Conservation (phyloP, 495 filamentous ascomycete genomes). For the Hypoxylon cercidicola region DNA sequence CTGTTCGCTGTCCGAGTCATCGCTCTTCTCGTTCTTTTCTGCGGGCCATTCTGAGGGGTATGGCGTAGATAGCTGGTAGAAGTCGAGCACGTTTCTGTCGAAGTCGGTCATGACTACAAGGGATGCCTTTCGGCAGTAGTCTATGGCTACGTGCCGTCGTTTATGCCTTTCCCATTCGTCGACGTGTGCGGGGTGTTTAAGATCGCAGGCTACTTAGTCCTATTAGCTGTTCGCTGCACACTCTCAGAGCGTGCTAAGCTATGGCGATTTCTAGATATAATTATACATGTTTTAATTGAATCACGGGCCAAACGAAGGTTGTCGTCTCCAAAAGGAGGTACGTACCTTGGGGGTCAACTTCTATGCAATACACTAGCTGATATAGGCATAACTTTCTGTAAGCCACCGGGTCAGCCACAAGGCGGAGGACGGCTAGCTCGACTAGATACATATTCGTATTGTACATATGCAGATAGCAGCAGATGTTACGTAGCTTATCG, state of each 20-base stretch:
- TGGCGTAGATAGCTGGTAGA: conserved; percentile 85
- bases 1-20: conserved; percentile 71
- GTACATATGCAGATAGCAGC: conserved; percentile 2
- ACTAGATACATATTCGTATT: not conserved
- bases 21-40: conserved; percentile 75
- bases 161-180: conserved; percentile 26
- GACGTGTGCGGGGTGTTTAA: not conserved
- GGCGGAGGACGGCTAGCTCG: not conserved
- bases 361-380: conserved; percentile 7
- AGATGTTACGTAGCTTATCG: conserved; percentile 29
- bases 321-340: not conserved
- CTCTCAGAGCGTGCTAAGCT: conserved; percentile 12
- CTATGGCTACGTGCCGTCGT: conserved; percentile 20
- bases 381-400: conserved; percentile 2
- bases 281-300: not conserved
- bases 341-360: conserved; percentile 2
- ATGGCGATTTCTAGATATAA: not conserved
- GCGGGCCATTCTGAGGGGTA: conserved; percentile 89
- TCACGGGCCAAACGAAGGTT: not conserved
- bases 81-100: conserved; percentile 80
- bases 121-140: conserved; percentile 23
- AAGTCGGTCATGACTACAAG: conserved; percentile 62
- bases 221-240: not conserved
- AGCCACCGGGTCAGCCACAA: not conserved
- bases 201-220: not conserved